Percentiles rank a stretch among this genome's conserved stretches.
phyloP scores from a whole-genome alignment of 345 rosid genomes.

The Psidium guajava region DNA sequence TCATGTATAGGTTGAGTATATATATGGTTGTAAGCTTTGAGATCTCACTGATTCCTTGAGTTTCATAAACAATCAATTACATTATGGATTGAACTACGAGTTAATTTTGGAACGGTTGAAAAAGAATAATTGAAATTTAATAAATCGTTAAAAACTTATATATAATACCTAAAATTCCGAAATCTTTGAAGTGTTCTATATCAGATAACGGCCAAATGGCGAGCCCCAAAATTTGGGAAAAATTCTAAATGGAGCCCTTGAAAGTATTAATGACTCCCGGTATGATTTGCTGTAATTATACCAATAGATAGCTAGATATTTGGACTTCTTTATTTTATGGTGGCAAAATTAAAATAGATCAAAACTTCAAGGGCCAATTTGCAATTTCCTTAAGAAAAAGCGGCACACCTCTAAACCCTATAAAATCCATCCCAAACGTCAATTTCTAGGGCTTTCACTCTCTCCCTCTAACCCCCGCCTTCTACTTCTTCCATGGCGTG shows the following conservation, averaged over 20 bases:
- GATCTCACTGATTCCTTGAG: not conserved
- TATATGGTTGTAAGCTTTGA: not conserved
- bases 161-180: not conserved
- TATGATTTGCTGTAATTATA: not conserved
- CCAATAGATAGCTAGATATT: too few relatives aligned
- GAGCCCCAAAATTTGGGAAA: not conserved
- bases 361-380: not conserved
- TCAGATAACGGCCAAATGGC: not conserved
- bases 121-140: not conserved
- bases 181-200: not conserved
- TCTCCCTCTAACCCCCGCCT: not conserved
- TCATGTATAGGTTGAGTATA: not conserved
- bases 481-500: constrained; percentile 47
- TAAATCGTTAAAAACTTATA: not conserved
- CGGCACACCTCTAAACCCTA: not conserved
- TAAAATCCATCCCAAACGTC: not conserved
- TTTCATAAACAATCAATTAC: not conserved
- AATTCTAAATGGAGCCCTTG: not conserved
- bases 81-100: not conserved
- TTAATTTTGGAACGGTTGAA: not conserved
- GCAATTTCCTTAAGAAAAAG: not conserved
- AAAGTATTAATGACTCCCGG: not conserved
- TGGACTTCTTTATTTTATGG: too few relatives aligned
- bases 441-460: not conserved
- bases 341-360: not conserved